A percentile compares a stretch with the other conserved stretches of the same genome.
Conservation (phyloP, 1,284 basidiomycete genomes). For the Naganishia cerealis region DNA sequence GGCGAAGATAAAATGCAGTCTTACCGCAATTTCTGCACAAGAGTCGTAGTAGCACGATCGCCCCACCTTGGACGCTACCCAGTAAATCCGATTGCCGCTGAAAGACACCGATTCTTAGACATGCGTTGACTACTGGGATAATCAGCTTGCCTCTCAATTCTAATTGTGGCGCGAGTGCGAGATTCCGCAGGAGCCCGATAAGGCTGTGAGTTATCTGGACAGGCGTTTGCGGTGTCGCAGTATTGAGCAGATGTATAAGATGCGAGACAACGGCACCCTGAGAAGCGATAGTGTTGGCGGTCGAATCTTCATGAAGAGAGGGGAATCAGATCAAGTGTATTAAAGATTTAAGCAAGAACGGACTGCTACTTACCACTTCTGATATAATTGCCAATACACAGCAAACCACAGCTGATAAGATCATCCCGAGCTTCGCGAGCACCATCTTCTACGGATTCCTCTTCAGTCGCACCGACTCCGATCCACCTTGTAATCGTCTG, state of each 20-base stretch:
- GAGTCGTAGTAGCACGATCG: conserved; percentile 84
- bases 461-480: conserved; percentile 41
- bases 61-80: conserved; percentile 80
- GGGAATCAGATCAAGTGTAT: neutral
- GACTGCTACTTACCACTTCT: conserved; percentile 63
- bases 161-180: conserved; percentile 63
- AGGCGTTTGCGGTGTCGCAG: conserved; percentile 47
- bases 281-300: conserved; percentile 11
- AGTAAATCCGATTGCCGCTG: conserved; percentile 65
- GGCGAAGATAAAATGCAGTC: neutral
- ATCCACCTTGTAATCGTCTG: conserved; percentile 58
- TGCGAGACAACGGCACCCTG: neutral
- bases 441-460: neutral
- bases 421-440: conserved; percentile 53
- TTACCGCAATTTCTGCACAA: conserved; percentile 73
- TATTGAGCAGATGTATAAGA: conserved; percentile 6
- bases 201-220: conserved; percentile 81
- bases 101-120: conserved; percentile 55
- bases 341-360: too few relatives aligned
- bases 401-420: conserved; percentile 54
- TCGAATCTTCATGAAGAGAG: neutral
- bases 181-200: conserved; percentile 77
- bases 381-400: conserved; percentile 56
- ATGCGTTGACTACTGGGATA: neutral
- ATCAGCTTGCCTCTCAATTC: neutral